Evolutionary conservation across 225 moss, liverwort and hornwort genomes (phyloP), one percentile per base, ranked within the genome.

Genomic region (Pseudisothecium myosuroides): DNA sequence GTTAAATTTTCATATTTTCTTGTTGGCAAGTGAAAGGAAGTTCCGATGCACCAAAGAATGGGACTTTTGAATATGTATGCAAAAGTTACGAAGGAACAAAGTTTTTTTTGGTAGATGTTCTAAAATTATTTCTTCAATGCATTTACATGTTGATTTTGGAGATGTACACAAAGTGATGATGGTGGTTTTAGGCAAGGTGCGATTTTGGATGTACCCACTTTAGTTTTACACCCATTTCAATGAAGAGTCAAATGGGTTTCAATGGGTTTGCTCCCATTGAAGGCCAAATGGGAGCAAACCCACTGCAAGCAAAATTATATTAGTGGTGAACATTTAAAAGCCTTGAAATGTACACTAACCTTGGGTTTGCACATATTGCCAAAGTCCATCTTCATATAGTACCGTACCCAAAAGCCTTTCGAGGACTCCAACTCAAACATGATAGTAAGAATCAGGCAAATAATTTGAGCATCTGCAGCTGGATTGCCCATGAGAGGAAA

Each of bases 1-100:
- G 20, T 37, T 1, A 17, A 37, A 67, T 37, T 37, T 67, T 37
- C 6, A 37, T 67, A 37, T 37, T 67, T 37, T 37, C 6, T 11
- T 67, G 5, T 37, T 37, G 20, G 37, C 67, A 67, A 67, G 6
- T 67, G 4, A 67, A 67, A 20, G 3, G 21, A 67, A 1, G 41
- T 71, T 71, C 1, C 2, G 8, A 71, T 0, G 9, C 41, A 39
- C 14, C 14, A 3, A 9, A 26, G 14, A 41, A 41, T 0, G 3
- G 5, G 14, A 71, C 41, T 26, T 41, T 41, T 8, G 2, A 3
- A 26, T 71, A 41, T 2, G 4, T 39, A 14, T 26, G 2, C 15
- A 26, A 41, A 41, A 41, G 3, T 41, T 41, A 71, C 5, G 0
- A 41, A 26, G 26, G 26, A 0, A 4, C 23, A 69, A 12, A 68